phyloP scores from a whole-genome alignment of 179 eudicot genomes.

The Vitellaria paradoxa region DNA sequence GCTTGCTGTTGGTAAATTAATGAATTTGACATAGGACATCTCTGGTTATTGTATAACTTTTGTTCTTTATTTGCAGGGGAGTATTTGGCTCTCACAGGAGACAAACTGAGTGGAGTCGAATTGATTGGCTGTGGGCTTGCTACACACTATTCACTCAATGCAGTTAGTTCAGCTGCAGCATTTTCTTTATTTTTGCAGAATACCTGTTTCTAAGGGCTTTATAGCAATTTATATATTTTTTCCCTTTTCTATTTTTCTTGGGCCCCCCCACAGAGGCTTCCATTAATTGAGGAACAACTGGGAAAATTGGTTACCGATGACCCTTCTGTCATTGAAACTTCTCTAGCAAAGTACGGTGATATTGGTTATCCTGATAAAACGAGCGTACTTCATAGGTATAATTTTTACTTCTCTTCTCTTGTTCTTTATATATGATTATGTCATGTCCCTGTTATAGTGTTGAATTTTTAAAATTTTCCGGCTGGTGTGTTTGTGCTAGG shows the following conservation, averaged over 20 bases:
- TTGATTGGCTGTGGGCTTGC: constrained; percentile 93
- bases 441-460: background rate
- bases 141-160: constrained; percentile 67
- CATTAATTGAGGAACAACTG: constrained; percentile 69
- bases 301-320: constrained; percentile 71
- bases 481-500: no score
- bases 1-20: background rate
- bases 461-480: background rate
- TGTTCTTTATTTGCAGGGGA: constrained; percentile 53
- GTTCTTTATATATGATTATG: background rate
- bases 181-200: constrained; percentile 5
- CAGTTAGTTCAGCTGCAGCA: constrained; percentile 39
- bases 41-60: background rate
- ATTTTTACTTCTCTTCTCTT: background rate
- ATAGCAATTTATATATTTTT: background rate
- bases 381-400: constrained; percentile 72
- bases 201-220: constrained; percentile 12
- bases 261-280: constrained; percentile 55
- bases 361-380: constrained; percentile 60
- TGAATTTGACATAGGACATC: background rate
- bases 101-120: constrained; percentile 77
- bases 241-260: background rate
- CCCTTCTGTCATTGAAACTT: constrained; percentile 70
- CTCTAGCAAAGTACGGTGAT: constrained; percentile 54
- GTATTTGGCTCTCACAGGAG: constrained; percentile 84